Base-by-base conservation (phyloP, 2,329 filamentous ascomycete species). In the Chrysoporthe puriensis region DNA sequence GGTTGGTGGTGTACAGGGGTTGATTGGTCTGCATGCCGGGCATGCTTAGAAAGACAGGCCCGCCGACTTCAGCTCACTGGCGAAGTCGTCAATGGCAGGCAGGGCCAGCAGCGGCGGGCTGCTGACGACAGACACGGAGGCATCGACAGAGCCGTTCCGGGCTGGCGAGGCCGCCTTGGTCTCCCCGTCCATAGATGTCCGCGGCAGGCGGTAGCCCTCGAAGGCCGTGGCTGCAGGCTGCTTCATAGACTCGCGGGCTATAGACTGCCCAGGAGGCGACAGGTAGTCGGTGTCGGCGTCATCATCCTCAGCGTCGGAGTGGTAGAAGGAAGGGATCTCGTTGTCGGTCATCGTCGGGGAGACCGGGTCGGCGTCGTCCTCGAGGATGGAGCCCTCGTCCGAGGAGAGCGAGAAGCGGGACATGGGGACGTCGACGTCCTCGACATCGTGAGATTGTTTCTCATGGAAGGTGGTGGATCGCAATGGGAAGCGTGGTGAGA, bases 141-240 rank as follows among this genome's bases (percentile, higher is more conserved):
- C 57, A 34, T 43, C 57, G 21, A 68, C 75, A 46, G 61, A 50
- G 52, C 40, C 60, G 32, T 11, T 40, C 26, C 40, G 64, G 18
- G 32, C 14, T 11, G 44, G 21, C 34, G 60, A 44, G 72, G 58
- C 66, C 58, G 65, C 69, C 70, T 77, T 77, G 46, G 67, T 71
- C 44, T 70, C 9, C 42, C 43, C 73, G 3, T 74, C 73, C 3
- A 73, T 69, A 2, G 73, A 72, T 1, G 75, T 71, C 16, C 72
- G 74, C 3, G 84, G 84, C n/a, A 86, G 77, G 68, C 82, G 84
- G 73, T 86, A 86, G n/a, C 77, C 77, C 0, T 78, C 77, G 50
- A 81, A 77, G 3, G 74, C 71, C 57, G 72, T 67, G 44, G 71
- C 60, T 2, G 75, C 71, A n/a, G 72, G 1, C 52, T 72, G 60